Conservation (phyloP, 106 monocot genomes). For the Platanthera zijinensis region DNA sequence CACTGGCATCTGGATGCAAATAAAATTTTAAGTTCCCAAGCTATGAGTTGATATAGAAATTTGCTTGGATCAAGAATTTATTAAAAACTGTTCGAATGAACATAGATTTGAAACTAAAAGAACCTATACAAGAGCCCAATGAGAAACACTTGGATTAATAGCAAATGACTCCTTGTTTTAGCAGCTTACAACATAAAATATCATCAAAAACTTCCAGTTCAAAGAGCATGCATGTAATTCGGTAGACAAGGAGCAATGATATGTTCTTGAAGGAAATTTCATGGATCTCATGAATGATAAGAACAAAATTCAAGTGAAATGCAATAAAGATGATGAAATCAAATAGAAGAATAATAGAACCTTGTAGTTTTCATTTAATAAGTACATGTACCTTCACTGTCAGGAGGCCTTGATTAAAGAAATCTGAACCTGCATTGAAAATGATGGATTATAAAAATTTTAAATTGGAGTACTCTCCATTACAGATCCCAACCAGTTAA, state of each 20-base stretch:
- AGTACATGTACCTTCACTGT: constrained; percentile 31
- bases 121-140: neutral
- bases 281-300: neutral
- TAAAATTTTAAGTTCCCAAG: neutral
- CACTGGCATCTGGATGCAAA: neutral
- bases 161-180: neutral
- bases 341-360: neutral
- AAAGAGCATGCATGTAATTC: neutral
- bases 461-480: neutral
- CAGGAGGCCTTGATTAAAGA: constrained; percentile 37
- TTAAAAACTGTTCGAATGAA: neutral
- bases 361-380: neutral
- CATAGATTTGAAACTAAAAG: neutral
- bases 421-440: constrained; percentile 56
- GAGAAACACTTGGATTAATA: neutral
- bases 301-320: neutral
- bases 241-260: neutral
- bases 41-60: neutral
- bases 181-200: neutral
- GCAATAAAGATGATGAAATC: neutral
- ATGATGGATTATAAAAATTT: neutral
- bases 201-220: neutral
- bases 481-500: neutral
- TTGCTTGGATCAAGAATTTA: neutral
- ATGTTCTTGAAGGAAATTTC: neutral